Percentiles rank a stretch among this genome's conserved stretches.
These are phyloP conservation scores for Kernera saxatilis DNA, from an alignment of 345 rosid species.

Conservation along the genomic window DNA sequence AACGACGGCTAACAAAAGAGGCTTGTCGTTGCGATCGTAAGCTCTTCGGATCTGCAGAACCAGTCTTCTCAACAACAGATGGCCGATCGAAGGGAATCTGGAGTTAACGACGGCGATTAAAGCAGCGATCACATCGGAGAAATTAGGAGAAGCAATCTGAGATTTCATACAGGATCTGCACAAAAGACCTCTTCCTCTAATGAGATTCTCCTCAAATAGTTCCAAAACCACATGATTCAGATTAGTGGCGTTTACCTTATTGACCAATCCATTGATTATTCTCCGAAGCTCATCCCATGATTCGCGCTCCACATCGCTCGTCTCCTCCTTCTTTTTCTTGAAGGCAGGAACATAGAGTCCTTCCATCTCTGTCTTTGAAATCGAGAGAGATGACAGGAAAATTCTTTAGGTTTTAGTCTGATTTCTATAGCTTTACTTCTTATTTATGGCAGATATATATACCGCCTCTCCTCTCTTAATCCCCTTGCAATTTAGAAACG, in stretches of 20 bases:
- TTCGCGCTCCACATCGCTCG: slow-evolving; percentile 19
- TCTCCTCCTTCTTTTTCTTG: neutral
- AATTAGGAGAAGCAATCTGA: slow-evolving; percentile 59
- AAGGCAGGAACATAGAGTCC: neutral
- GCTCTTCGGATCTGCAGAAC: slow-evolving; percentile 59
- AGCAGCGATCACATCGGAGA: slow-evolving; percentile 60
- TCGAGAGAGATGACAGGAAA: no score
- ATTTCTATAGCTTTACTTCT: no score
- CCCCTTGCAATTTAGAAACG: no score
- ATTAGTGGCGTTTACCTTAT: slow-evolving; percentile 54
- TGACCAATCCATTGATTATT: slow-evolving; percentile 62
- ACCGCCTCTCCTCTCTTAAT: no score
- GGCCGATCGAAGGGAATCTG: slow-evolving; percentile 58
- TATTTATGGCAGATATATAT: no score
- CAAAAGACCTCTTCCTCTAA: slow-evolving; percentile 76
- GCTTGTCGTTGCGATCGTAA: slow-evolving; percentile 59
- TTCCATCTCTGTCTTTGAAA: neutral
- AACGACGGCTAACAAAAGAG: slow-evolving; percentile 57
- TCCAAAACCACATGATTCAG: slow-evolving; percentile 51
- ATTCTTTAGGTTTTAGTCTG: no score
- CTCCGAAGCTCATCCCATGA: slow-evolving; percentile 71
- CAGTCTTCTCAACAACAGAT: slow-evolving; percentile 50
- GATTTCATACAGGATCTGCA: slow-evolving; percentile 82
- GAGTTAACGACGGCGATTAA: slow-evolving; percentile 59
- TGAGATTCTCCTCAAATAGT: slow-evolving; percentile 51